phyloP scores from a whole-genome alignment of 495 filamentous ascomycete genomes.

The Lasiosphaeria hispida region DNA sequence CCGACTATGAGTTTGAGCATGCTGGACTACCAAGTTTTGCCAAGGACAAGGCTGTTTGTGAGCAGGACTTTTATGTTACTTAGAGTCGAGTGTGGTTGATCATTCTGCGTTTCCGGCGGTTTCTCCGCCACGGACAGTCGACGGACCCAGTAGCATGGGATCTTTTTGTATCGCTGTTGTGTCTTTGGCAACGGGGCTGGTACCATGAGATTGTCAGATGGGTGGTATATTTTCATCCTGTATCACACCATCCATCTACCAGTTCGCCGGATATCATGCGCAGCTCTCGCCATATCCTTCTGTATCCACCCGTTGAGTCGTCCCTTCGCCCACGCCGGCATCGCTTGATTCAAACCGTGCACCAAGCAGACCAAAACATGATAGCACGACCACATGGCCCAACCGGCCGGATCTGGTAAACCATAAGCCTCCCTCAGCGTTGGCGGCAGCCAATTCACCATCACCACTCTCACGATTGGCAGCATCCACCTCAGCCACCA shows the following conservation, averaged over 20 bases:
- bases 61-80: no score
- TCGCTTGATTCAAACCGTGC: background rate
- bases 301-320: slow-evolving; percentile 1
- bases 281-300: slow-evolving; percentile 18
- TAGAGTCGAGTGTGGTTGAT: no score
- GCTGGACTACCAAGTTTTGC: no score
- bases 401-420: slow-evolving; percentile 6
- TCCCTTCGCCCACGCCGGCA: background rate
- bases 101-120: no score
- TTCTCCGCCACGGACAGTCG: no score
- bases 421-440: slow-evolving; percentile 10
- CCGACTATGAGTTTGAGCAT: background rate
- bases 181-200: no score
- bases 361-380: background rate
- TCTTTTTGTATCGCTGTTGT: no score
- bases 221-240: no score
- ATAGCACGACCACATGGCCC: slow-evolving; percentile 15
- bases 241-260: slow-evolving; percentile 14
- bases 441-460: slow-evolving; percentile 14
- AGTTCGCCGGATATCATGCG: slow-evolving; percentile 6
- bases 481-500: slow-evolving; percentile 20
- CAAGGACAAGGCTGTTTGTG: no score
- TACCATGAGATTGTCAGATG: no score
- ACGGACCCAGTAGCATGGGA: no score
- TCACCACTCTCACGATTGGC: slow-evolving; percentile 14